Base-by-base conservation (phyloP, 2,329 filamentous ascomycete genomes). In the Capronia americana region DNA sequence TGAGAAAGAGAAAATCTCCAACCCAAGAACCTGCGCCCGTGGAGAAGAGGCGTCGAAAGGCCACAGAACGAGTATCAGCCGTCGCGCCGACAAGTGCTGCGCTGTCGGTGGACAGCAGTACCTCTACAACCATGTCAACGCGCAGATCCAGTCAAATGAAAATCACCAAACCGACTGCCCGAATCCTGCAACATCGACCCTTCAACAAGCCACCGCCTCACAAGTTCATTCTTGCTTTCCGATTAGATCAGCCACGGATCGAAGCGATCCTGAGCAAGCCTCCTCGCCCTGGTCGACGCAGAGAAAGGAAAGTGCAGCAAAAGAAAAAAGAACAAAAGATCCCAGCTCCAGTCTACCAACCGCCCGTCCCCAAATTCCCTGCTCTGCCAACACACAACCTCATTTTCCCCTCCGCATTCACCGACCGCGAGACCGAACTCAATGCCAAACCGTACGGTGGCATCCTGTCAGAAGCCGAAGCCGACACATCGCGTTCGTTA, bases 361-460 rank as follows among this genome's bases (percentile, higher is more conserved):
- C 84, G 77, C 80, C 87, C 71, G 68, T 70, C 17, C 72, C 70
- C 57, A 73, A 73, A 53, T 74, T 74, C 62, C 72, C 72, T 56
- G 70, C 71, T 24, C 57, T 74, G 24, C 72, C 72, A 24, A 69
- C 68, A 17, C 68, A 71, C 32, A 57, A 73, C 62, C 70, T 73
- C 54, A 70, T 73, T 50, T 87, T 87, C 63, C 81, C 85, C 75
- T 89, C 78, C 75, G 89, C 78, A 0, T 93, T 97, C 70, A 90
- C 91, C 68, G 94, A 97, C 72, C 92, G 91, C 71, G 94, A 97
- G 72, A 88, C 88, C 20, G 93, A 98, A 73, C 82, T 88, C 46
- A 97, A 96, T 77, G 91, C 91, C 57, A 98, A 97, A 76, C 95
- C 95, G 0, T 99, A 98, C 71, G 95, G 95, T 30, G 95, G 95